These are phyloP conservation scores for Sporothrix protearum DNA, from an alignment of 2,329 filamentous ascomycete species.

Conservation along the genomic window DNA sequence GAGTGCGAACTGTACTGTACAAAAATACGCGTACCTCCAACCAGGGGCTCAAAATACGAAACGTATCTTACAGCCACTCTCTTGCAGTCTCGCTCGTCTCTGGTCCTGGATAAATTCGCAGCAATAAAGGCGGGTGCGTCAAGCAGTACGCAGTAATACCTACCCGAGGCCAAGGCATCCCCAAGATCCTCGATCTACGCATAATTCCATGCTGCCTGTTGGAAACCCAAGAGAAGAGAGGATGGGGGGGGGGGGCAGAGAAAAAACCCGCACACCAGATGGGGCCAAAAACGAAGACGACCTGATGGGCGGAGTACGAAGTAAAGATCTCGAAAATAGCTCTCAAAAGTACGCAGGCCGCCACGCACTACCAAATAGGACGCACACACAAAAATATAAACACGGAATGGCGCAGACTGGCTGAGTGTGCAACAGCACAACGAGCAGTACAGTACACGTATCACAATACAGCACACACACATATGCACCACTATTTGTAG, in stretches of 20 bases:
- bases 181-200: background rate
- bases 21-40: background rate
- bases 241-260: background rate
- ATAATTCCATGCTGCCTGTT: no score
- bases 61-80: background rate
- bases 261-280: background rate
- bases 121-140: background rate
- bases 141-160: background rate
- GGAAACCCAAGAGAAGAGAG: background rate
- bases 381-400: background rate
- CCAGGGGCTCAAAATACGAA: background rate
- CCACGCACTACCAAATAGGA: background rate
- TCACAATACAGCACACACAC: no score
- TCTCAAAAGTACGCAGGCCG: slow-evolving; percentile 3
- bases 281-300: background rate
- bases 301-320: background rate
- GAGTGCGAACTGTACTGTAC: background rate
- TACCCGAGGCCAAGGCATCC: background rate
- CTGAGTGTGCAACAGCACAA: background rate
- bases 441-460: no score
- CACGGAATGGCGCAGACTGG: slow-evolving; percentile 1
- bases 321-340: background rate
- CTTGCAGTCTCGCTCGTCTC: background rate
- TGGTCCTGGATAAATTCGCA: background rate
- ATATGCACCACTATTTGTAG: no score